These are phyloP conservation scores for Penicillium sp. DNA, from an alignment of 2,329 filamentous ascomycete genomes.

Conservation along the genomic window DNA sequence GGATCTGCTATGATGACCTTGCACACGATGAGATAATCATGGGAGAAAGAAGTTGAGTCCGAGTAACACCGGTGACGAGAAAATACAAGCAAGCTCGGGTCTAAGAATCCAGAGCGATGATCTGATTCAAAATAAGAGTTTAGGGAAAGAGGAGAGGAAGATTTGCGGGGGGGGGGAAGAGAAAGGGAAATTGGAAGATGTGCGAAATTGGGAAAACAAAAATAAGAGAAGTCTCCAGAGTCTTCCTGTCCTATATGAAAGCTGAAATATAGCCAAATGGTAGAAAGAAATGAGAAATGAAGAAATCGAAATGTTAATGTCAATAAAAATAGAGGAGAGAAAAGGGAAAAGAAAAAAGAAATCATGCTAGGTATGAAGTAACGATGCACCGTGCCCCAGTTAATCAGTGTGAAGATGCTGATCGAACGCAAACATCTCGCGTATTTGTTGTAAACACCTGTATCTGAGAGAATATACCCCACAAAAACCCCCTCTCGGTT, in stretches of 20 bases:
- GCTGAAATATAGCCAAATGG: not conserved
- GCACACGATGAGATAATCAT: not conserved
- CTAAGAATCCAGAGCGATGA: not conserved
- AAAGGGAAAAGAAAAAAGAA: not conserved
- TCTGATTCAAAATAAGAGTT: not conserved
- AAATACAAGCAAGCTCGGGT: no score
- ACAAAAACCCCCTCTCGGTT: not conserved
- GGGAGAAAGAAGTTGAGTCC: not conserved
- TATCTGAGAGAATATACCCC: not conserved
- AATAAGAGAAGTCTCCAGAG: no score
- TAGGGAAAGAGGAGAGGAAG: not conserved
- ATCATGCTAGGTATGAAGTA: conserved; percentile 13
- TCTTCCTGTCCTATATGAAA: not conserved
- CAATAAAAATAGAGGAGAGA: not conserved
- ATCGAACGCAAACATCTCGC: conserved; percentile 8
- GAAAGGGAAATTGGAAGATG: no score
- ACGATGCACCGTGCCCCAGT: conserved; percentile 11
- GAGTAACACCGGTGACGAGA: no score
- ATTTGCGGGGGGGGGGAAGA: not conserved
- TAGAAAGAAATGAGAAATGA: not conserved
- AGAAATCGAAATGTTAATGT: not conserved
- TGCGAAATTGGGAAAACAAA: not conserved
- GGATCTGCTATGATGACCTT: not conserved
- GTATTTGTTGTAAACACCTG: not conserved
- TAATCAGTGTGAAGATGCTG: conserved; percentile 13